Percentiles rank a stretch among this genome's conserved stretches.
Conservation (phyloP, 345 rosid genomes). For the Cardiospermum halicacabum region DNA sequence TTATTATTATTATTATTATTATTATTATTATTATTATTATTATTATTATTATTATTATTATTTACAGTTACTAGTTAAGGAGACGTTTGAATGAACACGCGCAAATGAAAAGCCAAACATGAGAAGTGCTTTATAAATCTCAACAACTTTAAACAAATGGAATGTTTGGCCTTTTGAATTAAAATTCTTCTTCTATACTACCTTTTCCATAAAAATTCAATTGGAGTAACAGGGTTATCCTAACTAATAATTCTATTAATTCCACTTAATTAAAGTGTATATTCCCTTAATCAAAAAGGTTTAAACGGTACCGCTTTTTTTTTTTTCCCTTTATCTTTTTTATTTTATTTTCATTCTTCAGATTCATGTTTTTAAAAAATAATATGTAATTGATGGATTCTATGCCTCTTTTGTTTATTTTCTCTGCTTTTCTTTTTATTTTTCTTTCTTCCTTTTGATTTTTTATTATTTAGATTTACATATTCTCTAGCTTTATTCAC, state of each 20-base stretch:
- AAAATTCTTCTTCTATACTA: background rate
- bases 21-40: too few relatives aligned
- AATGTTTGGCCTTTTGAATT: too few relatives aligned
- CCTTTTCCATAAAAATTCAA: background rate
- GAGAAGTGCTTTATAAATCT: background rate
- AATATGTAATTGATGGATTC: slow-evolving; percentile 11
- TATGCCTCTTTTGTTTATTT: background rate
- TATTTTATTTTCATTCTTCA: background rate
- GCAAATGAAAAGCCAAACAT: background rate
- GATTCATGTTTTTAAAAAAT: too few relatives aligned
- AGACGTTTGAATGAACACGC: too few relatives aligned
- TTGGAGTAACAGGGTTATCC: slow-evolving; percentile 30
- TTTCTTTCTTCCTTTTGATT: background rate
- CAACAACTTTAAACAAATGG: slow-evolving; percentile 11
- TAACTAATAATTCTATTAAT: slow-evolving; percentile 9
- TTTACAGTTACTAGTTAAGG: too few relatives aligned
- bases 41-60: too few relatives aligned
- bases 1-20: too few relatives aligned
- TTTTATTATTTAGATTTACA: slow-evolving; percentile 4
- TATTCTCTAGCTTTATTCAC: slow-evolving; percentile 43
- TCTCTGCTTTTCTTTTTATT: slow-evolving; percentile 17
- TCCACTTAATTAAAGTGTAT: slow-evolving; percentile 3
- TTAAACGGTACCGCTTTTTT: slow-evolving; percentile 5
- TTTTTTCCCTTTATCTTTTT: background rate
- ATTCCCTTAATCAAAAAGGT: slow-evolving; percentile 12